Base-by-base conservation (phyloP, 495 filamentous ascomycete species). In the Lasiosphaeria ovina region DNA sequence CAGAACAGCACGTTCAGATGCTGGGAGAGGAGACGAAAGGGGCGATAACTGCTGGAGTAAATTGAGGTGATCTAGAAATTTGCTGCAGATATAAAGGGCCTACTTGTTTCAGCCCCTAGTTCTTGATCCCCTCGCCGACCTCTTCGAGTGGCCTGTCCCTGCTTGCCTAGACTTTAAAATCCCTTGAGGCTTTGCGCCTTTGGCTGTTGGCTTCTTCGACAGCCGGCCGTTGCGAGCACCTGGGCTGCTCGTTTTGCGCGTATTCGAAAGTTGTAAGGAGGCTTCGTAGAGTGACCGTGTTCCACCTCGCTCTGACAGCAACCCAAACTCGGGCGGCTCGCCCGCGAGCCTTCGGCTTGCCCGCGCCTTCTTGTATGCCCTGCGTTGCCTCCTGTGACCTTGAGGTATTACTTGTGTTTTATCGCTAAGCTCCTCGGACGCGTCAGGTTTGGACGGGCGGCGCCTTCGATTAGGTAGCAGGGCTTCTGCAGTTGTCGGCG, bases 251-350 rank as follows among this genome's bases (percentile, higher is more conserved):
- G 31, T 61, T 42, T 55, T 54, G 34, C 42, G 44, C 16, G 32
- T 55, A 51, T 42, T 49, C 11, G 0, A 47, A n/a, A n/a, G 59
- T 42, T 49, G 31, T 9, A 47, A 3, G 2, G 44, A 47, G 16
- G 44, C 3, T 1, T 60, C 36, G 51, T 51, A 35, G 34, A 49
- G 52, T 54, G 44, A 47, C 51, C 35, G 54, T 57, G 58, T 62
- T 63, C 66, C 66, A 54, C 49, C 34, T 66, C 61, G 47, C 24
- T 3, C 16, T 35, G 55, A 62, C 38, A 63, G 55, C 48, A 73
- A 64, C 42, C 66, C 59, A 62, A 56, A 66, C 48, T 66, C 60
- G 14, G 60, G 63, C 35, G 17, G 9, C 56, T 62, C 24, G 11
- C 63, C 63, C 9, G 51, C 57, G 24, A 62, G 63, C 57, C 56